Conservation (phyloP, 208 protist genomes). For the Crithidia acanthocephali region DNA sequence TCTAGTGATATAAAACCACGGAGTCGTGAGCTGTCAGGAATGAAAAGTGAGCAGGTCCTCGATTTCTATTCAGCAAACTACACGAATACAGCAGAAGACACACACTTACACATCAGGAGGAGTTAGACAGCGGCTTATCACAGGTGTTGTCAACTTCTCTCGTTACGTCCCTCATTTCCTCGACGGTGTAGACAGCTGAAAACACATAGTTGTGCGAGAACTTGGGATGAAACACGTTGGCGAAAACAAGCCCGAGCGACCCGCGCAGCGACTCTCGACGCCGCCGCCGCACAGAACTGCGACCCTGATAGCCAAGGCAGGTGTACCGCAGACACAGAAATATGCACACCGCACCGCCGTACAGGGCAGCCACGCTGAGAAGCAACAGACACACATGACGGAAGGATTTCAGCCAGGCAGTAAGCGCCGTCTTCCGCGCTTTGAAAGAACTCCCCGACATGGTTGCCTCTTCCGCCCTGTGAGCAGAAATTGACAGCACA, state of each 20-base stretch:
- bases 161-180: not conserved
- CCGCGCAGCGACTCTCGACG: slow-evolving; percentile 18
- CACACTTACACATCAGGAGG: not conserved
- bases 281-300: slow-evolving; percentile 37
- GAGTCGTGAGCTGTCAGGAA: no score
- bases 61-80: no score
- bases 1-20: no score
- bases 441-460: not conserved
- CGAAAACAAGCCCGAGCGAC: slow-evolving; percentile 29
- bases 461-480: not conserved
- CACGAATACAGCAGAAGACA: no score
- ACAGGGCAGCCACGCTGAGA: slow-evolving; percentile 14
- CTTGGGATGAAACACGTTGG: slow-evolving; percentile 22
- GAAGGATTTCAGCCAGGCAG: not conserved
- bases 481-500: not conserved
- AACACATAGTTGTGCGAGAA: slow-evolving; percentile 23
- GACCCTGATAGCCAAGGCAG: slow-evolving; percentile 14
- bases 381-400: slow-evolving; percentile 5
- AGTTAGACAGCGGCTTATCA: not conserved
- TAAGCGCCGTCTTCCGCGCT: not conserved
- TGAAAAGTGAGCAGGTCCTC: no score
- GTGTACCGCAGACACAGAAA: slow-evolving; percentile 29
- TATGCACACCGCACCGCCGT: slow-evolving; percentile 15
- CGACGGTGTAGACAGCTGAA: not conserved
- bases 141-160: not conserved